Percentiles rank a stretch among this genome's conserved stretches.
phyloP scores from a whole-genome alignment of 106 monocot species.

The Dendrobium huoshanense region DNA sequence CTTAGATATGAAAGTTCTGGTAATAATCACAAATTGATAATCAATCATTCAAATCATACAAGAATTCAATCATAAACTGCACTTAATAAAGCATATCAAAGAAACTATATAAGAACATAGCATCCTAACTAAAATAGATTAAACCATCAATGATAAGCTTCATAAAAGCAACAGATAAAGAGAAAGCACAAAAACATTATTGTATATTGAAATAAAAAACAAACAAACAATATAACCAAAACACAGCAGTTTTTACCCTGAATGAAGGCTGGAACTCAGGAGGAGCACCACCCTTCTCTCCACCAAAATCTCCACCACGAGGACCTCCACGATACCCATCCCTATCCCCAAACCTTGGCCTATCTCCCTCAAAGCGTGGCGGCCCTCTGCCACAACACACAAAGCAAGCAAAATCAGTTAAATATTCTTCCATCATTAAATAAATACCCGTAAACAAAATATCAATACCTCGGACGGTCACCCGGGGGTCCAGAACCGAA shows the following conservation, averaged over 20 bases:
- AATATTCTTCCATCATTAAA: not conserved
- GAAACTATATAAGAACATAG: not conserved
- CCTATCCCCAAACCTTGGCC: constrained; percentile 71
- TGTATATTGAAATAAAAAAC: no score
- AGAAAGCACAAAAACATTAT: no score
- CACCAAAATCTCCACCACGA: constrained; percentile 56
- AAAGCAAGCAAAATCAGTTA: not conserved
- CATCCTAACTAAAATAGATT: no score
- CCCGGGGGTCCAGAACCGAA: constrained; percentile 71
- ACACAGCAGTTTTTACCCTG: constrained; percentile 34
- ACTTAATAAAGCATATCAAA: not conserved
- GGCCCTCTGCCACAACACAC: constrained; percentile 27
- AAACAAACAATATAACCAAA: not conserved
- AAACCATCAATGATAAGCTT: no score
- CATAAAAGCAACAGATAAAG: no score
- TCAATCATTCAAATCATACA: not conserved
- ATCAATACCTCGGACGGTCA: constrained; percentile 65
- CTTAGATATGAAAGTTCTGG: not conserved
- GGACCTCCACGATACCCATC: constrained; percentile 76
- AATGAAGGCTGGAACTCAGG: constrained; percentile 79
- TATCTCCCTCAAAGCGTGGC: constrained; percentile 63
- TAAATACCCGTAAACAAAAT: not conserved
- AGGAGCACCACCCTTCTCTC: constrained; percentile 77
- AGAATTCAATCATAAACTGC: not conserved
- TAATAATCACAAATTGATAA: not conserved